Base-by-base conservation (phyloP, 345 rosid genomes). In the Boechera divaricarpa region DNA sequence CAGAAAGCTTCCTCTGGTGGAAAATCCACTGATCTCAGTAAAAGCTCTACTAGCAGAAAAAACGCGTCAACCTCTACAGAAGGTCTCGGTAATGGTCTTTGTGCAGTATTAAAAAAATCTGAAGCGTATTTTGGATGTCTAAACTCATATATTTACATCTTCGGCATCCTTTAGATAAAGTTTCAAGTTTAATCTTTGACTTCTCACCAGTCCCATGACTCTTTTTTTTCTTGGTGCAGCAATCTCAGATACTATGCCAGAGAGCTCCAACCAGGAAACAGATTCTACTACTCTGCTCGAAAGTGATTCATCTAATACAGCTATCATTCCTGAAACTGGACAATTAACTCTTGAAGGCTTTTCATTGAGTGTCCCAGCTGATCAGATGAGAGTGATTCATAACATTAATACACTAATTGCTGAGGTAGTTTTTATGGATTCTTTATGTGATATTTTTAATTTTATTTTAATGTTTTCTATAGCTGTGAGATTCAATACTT, bases 31-130 rank as follows among this genome's bases (percentile, higher is more conserved):
- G 90, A 85, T 73, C 59, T 71, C 33, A 58, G 62, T 53, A 83
- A 74, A 83, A 83, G 70, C 73, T 54, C 84, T 48, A 58, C 72
- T 53, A 74, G 71, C 69, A 85, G 80, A 74, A 93, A 88, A 73
- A 89, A 90, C 55, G 80, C 69, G 39, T 87, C 97, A 33, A 95
- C 97, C 63, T 91, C 97, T 60, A 95, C 96, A 10, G 97, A 91
- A 79, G 93, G 88, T 85, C 84, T 95, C 61, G 94, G 98, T 95
- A 85, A 79, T 79, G 26, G 33, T 36, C 66, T 49, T 70, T 59
- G 54, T 26, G 5, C 29, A 31, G 31, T 38, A n/a, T 16, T 70
- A 41, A 44, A 72, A 67, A 59, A 71, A 65, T 57, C 51, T 49
- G 54, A 66, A 51, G 57, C 73, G 42, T 77, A 55, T 47, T 45